These are phyloP conservation scores for Globisporangium yorkense DNA, from an alignment of 352 stramenopile species.

Conservation along the genomic window DNA sequence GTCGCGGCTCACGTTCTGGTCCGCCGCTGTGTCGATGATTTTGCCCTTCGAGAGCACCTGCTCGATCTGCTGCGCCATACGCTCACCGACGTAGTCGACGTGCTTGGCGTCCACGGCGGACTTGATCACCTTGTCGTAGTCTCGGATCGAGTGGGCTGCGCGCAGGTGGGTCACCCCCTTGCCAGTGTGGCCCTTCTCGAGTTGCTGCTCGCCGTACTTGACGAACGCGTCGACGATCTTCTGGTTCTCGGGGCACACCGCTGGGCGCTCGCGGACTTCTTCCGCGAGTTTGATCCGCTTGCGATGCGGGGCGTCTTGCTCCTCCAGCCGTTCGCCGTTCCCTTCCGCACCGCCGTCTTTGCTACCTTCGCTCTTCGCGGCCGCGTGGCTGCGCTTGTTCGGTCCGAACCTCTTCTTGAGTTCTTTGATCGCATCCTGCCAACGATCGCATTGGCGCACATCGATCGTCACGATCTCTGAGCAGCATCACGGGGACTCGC, in stretches of 20 bases:
- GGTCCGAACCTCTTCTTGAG: constrained; percentile 31
- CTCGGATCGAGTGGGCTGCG: constrained; percentile 50
- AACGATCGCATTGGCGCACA: neutral
- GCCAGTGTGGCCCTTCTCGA: constrained; percentile 59
- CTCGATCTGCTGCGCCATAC: constrained; percentile 55
- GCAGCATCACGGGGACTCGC: too few species aligned
- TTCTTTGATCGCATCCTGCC: constrained; percentile 18
- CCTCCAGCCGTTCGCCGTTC: constrained; percentile 9
- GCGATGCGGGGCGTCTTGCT: constrained; percentile 37
- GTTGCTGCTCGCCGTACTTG: constrained; percentile 52
- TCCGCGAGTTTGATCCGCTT: constrained; percentile 54
- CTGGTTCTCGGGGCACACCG: constrained; percentile 46
- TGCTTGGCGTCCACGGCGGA: constrained; percentile 28
- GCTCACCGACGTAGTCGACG: constrained; percentile 48
- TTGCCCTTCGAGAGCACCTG: constrained; percentile 47
- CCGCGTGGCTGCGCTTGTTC: constrained; percentile 11
- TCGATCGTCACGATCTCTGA: neutral
- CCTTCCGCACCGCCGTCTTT: neutral
- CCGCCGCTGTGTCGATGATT: constrained; percentile 34
- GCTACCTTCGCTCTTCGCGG: constrained; percentile 7
- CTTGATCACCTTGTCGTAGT: constrained; percentile 43
- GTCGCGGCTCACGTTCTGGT: constrained; percentile 49
- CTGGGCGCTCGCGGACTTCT: constrained; percentile 41
- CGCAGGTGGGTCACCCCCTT: constrained; percentile 69
- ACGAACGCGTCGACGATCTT: constrained; percentile 73